These are phyloP conservation scores for Ceratobasidium sp. DNA, from an alignment of 1,284 basidiomycete genomes.

Conservation along the genomic window DNA sequence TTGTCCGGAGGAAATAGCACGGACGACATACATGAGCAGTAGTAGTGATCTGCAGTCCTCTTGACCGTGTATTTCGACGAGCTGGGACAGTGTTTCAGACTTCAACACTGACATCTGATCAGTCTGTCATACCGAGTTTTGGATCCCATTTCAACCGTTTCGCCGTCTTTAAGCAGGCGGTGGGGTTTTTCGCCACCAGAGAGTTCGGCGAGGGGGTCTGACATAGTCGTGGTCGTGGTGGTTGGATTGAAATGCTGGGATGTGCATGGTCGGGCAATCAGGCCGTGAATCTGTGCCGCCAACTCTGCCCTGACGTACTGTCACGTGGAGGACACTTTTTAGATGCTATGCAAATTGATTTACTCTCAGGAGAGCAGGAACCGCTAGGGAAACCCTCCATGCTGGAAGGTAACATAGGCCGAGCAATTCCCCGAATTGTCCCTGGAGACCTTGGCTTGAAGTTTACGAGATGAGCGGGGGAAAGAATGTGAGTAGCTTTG, in stretches of 20 bases:
- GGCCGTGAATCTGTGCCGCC: not conserved
- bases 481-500: too few species aligned
- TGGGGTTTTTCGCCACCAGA: constrained; percentile 27
- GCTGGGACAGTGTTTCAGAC: not conserved
- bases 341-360: too few species aligned
- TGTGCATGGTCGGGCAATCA: constrained; percentile 9
- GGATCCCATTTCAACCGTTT: constrained; percentile 17
- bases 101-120: too few species aligned
- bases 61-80: constrained; percentile 33
- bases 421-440: too few species aligned
- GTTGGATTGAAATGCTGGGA: not conserved
- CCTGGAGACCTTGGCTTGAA: too few species aligned
- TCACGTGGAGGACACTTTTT: too few species aligned
- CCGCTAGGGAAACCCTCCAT: too few species aligned
- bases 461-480: too few species aligned
- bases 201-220: constrained; percentile 28
- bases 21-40: constrained; percentile 25
- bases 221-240: constrained; percentile 4
- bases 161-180: constrained; percentile 20
- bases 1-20: not conserved
- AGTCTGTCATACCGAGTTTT: not conserved
- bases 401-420: too few species aligned
- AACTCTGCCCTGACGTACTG: not conserved
- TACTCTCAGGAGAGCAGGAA: too few species aligned
- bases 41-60: constrained; percentile 23